phyloP scores from a whole-genome alignment of 2,329 filamentous ascomycete genomes.

The Phyllosticta ampelicida region DNA sequence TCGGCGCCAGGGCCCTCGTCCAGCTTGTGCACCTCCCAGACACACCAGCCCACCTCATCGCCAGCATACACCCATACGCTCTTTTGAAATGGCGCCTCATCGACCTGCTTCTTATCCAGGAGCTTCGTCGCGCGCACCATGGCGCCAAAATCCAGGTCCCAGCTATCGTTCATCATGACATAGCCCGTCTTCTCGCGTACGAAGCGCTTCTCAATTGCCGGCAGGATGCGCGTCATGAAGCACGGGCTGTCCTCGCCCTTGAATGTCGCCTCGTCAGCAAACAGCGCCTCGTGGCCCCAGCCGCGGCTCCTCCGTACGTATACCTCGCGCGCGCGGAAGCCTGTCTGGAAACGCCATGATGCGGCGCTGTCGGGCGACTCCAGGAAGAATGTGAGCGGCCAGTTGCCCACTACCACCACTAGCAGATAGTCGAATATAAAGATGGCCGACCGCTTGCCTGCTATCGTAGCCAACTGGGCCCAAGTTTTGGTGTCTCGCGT shows the following conservation, averaged over 20 bases:
- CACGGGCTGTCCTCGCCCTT: conserved; percentile 44
- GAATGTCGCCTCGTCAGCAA: conserved; percentile 30
- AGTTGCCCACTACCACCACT: conserved; percentile 33
- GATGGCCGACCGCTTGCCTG: conserved; percentile 49
- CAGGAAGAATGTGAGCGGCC: conserved; percentile 44
- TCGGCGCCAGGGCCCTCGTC: conserved; percentile 33
- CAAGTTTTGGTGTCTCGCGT: conserved; percentile 44
- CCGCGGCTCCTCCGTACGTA: conserved; percentile 66
- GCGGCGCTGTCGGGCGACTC: conserved; percentile 55
- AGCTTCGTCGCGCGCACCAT: conserved; percentile 67
- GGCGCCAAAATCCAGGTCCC: conserved; percentile 74
- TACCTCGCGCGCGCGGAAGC: conserved; percentile 70
- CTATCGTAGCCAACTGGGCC: conserved; percentile 44
- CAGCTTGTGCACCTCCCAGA: conserved; percentile 50
- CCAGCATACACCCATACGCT: conserved; percentile 42
- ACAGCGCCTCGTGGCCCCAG: conserved; percentile 54
- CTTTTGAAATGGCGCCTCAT: conserved; percentile 57
- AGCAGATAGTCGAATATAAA: conserved; percentile 64
- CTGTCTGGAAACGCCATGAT: conserved; percentile 61
- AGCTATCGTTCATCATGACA: conserved; percentile 71
- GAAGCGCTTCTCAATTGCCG: conserved; percentile 57
- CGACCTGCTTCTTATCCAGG: conserved; percentile 50
- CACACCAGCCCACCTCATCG: conserved; percentile 44
- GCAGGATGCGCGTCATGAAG: conserved; percentile 51
- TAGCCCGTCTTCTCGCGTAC: conserved; percentile 76